Base-by-base conservation (phyloP, 2,329 filamentous ascomycete species). In the Aspergillus sp. region DNA sequence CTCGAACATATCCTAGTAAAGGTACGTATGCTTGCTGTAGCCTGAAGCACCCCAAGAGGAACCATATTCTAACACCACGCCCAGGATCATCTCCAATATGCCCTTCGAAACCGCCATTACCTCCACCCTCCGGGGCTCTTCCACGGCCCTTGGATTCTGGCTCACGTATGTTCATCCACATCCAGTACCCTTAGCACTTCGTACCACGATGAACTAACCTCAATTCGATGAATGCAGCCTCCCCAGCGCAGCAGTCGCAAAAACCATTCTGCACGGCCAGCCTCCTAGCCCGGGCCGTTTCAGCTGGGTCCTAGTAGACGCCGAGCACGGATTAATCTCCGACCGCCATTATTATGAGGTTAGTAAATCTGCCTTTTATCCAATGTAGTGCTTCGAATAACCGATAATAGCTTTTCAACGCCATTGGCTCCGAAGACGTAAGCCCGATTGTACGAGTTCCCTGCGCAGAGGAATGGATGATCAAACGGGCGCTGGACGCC, bases 261-360 rank as follows among this genome's bases (percentile, higher is more conserved):
- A 70, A 62, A 71, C 71, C 5, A 68, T 76, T n/a, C 64, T 75
- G n/a, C 72, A 69, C 49, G 66, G 69, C 6, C 32, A 36, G 64
- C 67, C 28, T 62, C 69, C 19, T 63, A 65, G 5, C 57, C 62
- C 30, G 66, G 64, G 48, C 30, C 53, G 10, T n/a, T 74, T 73
- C 62, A 71, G 68, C 63, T 78, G 76, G 76, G 74, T 78, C 19
- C 64, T 78, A 9, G 67, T 78, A 38, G 76, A 78, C 49, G 74
- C 73, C 36, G 76, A 78, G 64, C 76, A 78, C 62, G 76, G 76
- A 36, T 67, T 77, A 62, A 77, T 78, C 58, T 67, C 70, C 30
- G 76, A 78, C 52, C 62, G 65, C 43, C 66, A 78, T 57, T 77
- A 77, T 62, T 77, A 77, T 49, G 74, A 76, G 58, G 72, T 74